Base-by-base conservation (phyloP, 169 alveolate species). In the Theileria annulata region DNA sequence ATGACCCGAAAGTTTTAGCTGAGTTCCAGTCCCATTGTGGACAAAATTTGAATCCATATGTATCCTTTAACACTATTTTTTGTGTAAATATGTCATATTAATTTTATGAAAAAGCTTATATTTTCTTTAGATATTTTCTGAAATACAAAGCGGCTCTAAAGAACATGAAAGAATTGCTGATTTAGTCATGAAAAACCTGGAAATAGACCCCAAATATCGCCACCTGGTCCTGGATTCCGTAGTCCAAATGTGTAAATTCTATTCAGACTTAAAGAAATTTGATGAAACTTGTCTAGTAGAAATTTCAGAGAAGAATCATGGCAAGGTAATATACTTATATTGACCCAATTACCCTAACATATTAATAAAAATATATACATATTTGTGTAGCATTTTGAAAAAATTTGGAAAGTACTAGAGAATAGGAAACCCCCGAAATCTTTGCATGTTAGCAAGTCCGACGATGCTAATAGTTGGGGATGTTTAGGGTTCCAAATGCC, bases 401-500 rank as follows among this genome's bases (percentile, higher is more conserved):
- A 66, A 3, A 12, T 64, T 4, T 82, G 89, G 89, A 79, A 17
- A 10, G 73, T 69, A 0, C 49, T 82, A 70, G 86, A 76, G 51
- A 76, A 68, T 8, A 30, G 86, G 6, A n/a, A 25, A 0, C 23
- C 31, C 1, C 89, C 89, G 1, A 79, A 30, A 69, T 82, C 89
- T n/a, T 74, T 71, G 71, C 47, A 9, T 0, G 81, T 74, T 3
- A 59, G 85, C 56, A 69, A 63, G 27, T 51, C 82, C 3, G 73
- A 67, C 27, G 80, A 47, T 51, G 42, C 60, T 54, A 33, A 75
- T 51, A 84, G 85, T 62, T 84, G 90, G 90, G 90, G 90, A n/a
- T 72, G 60, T 33, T 31, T 84, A 67, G 90, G 90, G 35, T 84
- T 84, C 60, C 90, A 84, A 47, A 77, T 68, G 51, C 90, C 90